Evolutionary conservation across 345 rosid genomes (phyloP), one percentile per base, ranked within the genome.

Genomic region (Heritiera fomes): DNA sequence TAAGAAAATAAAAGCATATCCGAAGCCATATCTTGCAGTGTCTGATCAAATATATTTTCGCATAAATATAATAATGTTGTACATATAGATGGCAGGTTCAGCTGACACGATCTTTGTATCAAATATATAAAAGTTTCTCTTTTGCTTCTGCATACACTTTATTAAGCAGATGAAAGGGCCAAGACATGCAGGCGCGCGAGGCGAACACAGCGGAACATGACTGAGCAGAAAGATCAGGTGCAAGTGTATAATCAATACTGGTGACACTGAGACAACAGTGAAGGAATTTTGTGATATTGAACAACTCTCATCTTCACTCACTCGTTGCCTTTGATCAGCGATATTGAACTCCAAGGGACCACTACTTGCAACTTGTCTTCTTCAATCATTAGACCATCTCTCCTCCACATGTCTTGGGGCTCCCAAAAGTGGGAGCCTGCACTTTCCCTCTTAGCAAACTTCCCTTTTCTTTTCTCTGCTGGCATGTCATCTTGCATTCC

Each of bases 131-230:
- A 68, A 1, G 7, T 45, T 34, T 34, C 41, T 69, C 41, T 69
- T 69, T 69, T 69, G 58, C 40, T 50, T 8, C 34, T 12, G 67
- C 15, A 17, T 50, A 9, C 15, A n/a, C 84, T 80, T 85, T 85
- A 76, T 78, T 63, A 71, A 55, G 79, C 45, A 38, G 71, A 71
- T 82, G 88, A 84, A 81, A 87, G 79, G 85, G 84, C 45, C 88
- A 84, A 77, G 82, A 80, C 87, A 82, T 71, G 83, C 88, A 82
- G 84, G 88, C 87, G 81, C 80, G 65, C 11, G 64, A 66, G 62
- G 14, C 55, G 59, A 60, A 68, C 34, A 58, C 60, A 76, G 67
- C n/a, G 49, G 40, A 73, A 20, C 55, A 64, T 67, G 72, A 67
- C 78, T 47, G 20, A 13, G 4, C 34, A 38, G 45, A 3, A 50